phyloP scores from a whole-genome alignment of 305 asterid species.

The Fraxinus velutina region DNA sequence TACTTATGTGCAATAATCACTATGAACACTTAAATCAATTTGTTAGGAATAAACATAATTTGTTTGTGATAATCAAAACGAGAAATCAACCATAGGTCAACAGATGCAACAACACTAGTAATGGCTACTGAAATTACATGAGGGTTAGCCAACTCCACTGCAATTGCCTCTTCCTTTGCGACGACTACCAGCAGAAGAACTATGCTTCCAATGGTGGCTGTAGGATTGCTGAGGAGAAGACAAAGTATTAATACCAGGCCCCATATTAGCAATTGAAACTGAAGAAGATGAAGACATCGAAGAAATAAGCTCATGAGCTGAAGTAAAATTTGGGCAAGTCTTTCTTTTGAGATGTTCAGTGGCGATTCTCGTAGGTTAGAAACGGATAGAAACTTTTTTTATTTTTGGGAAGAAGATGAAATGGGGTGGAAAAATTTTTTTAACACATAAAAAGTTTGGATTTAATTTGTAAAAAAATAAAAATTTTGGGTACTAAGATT shows the following conservation, averaged over 20 bases:
- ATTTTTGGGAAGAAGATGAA: too few species aligned
- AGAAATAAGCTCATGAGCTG: slow-evolving; percentile 56
- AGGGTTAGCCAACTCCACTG: slow-evolving; percentile 51
- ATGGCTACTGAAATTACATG: slow-evolving; percentile 37
- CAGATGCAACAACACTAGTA: slow-evolving; percentile 23
- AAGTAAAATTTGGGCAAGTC: slow-evolving; percentile 84
- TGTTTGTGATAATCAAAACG: too few species aligned
- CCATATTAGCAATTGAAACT: slow-evolving; percentile 8
- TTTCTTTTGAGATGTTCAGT: slow-evolving; percentile 93
- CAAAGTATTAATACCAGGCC: not conserved
- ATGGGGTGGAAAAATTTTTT: too few species aligned
- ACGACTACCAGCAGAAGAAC: slow-evolving; percentile 22
- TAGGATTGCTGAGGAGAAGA: slow-evolving; percentile 21
- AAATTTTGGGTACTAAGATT: too few species aligned
- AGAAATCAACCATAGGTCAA: too few species aligned
- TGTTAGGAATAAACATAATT: too few species aligned
- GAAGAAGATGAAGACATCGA: slow-evolving; percentile 30
- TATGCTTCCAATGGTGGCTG: slow-evolving; percentile 34
- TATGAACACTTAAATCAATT: too few species aligned
- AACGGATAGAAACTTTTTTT: slow-evolving; percentile 44
- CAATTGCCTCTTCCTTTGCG: slow-evolving; percentile 25
- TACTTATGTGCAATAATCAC: too few species aligned
- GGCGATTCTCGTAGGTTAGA: slow-evolving; percentile 87
- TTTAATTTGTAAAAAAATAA: too few species aligned
- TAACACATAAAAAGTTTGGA: too few species aligned